Conservation (phyloP, 148 eudicot species). For the Fagopyrum tataricum region DNA sequence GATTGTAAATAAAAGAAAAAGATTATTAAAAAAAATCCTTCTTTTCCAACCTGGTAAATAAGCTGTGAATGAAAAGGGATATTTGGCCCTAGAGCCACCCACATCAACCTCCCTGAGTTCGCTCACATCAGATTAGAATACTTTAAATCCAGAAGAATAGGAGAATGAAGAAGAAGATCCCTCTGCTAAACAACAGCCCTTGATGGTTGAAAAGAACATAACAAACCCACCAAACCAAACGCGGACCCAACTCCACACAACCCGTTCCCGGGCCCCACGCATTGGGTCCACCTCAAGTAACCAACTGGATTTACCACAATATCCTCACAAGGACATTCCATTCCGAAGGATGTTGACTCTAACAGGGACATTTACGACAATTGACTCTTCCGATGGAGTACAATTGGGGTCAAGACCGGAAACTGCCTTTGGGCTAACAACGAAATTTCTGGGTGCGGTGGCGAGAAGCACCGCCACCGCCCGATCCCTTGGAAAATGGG, state of each 20-base stretch:
- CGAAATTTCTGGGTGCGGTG: slow-evolving; percentile 3
- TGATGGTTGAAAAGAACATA: not conserved
- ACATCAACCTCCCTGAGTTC: not conserved
- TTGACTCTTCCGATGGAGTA: not conserved
- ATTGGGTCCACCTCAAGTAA: slow-evolving; percentile 1
- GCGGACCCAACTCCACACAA: slow-evolving; percentile 25
- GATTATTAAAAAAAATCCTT: not conserved
- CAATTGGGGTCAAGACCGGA: not conserved
- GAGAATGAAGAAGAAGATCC: not conserved
- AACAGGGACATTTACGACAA: not conserved
- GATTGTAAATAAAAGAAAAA: not conserved
- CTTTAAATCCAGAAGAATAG: not conserved
- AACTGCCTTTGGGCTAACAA: not conserved
- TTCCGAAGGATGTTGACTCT: not conserved
- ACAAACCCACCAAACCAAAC: slow-evolving; percentile 17
- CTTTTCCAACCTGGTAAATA: not conserved
- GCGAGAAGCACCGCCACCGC: not conserved
- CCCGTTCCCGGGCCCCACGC: slow-evolving; percentile 13
- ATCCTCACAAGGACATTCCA: not conserved
- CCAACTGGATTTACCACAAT: not conserved
- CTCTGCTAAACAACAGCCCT: not conserved
- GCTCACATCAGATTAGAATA: slow-evolving; percentile 2
- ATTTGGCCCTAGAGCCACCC: not conserved
- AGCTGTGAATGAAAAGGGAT: not conserved
- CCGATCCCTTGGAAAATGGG: slow-evolving; percentile 6